These are phyloP conservation scores for Salix udensis DNA, from an alignment of 345 rosid species.

Conservation along the genomic window DNA sequence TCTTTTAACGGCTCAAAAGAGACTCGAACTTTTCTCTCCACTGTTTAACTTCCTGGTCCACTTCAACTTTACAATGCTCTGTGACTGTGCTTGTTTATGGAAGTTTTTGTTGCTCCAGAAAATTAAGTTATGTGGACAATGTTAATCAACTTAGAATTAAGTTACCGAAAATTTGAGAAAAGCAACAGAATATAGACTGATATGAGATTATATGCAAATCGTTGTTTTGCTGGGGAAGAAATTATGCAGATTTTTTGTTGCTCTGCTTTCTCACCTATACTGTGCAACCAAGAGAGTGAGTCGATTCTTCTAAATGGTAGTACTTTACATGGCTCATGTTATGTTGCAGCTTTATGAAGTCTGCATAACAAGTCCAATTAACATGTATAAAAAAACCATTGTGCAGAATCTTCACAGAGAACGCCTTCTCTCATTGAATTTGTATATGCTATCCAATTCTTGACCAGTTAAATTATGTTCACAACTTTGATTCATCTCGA, in stretches of 20 bases:
- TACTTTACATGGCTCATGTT: neutral
- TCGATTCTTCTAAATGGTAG: neutral
- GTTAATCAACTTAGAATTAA: neutral
- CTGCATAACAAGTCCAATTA: neutral
- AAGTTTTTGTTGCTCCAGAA: too few species aligned
- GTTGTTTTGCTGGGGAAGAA: neutral
- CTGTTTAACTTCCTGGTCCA: constrained; percentile 4
- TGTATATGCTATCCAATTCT: constrained; percentile 1
- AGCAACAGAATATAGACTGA: neutral
- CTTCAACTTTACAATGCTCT: neutral
- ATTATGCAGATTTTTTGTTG: neutral
- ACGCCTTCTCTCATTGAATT: neutral
- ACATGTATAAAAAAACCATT: too few species aligned
- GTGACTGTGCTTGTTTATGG: too few species aligned
- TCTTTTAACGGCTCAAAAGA: constrained; percentile 19
- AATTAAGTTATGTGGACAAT: neutral
- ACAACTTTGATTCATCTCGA: neutral
- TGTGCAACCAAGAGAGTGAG: neutral
- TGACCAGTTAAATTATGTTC: neutral
- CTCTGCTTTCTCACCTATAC: neutral
- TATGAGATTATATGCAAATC: neutral
- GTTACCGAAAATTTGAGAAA: constrained; percentile 1
- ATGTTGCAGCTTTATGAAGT: neutral
- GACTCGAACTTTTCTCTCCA: constrained; percentile 11
- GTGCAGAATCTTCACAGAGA: neutral